Evolutionary conservation across 257 asterid species (phyloP).

Genomic region (Ehretia macrophylla): DNA sequence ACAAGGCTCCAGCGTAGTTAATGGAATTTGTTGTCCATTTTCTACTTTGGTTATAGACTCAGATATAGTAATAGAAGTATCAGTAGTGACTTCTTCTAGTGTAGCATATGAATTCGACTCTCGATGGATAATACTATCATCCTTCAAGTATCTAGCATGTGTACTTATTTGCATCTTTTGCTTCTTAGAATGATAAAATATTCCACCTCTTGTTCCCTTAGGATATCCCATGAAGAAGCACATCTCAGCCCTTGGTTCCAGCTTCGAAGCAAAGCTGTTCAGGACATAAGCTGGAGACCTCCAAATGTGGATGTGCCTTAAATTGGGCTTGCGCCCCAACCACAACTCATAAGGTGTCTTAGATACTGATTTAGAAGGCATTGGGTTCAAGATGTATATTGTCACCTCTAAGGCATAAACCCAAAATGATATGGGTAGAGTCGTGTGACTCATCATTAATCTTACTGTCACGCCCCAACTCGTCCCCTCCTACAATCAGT

Average conservation of each 20-base stretch:
- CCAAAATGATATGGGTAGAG: no score
- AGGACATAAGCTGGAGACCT: not conserved
- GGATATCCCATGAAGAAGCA: not conserved
- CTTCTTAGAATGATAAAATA: not conserved
- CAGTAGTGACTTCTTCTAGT: not conserved
- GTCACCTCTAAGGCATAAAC: not conserved
- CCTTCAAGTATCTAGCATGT: no score
- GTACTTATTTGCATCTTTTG: not conserved
- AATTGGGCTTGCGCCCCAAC: not conserved
- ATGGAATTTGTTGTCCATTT: no score
- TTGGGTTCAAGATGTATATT: not conserved
- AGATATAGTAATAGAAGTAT: no score
- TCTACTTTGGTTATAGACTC: no score
- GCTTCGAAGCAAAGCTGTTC: not conserved
- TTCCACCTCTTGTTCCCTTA: not conserved
- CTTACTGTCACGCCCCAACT: no score
- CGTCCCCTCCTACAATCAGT: no score
- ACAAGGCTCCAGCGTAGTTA: no score
- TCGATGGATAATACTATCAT: no score
- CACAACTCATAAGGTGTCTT: not conserved
- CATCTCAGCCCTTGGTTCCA: not conserved
- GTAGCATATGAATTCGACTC: no score
- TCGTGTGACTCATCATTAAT: no score
- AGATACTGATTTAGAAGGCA: not conserved
- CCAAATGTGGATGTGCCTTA: not conserved